Conservation (phyloP, 73 alveolate genomes). For the Paramecium tetraurelia region DNA sequence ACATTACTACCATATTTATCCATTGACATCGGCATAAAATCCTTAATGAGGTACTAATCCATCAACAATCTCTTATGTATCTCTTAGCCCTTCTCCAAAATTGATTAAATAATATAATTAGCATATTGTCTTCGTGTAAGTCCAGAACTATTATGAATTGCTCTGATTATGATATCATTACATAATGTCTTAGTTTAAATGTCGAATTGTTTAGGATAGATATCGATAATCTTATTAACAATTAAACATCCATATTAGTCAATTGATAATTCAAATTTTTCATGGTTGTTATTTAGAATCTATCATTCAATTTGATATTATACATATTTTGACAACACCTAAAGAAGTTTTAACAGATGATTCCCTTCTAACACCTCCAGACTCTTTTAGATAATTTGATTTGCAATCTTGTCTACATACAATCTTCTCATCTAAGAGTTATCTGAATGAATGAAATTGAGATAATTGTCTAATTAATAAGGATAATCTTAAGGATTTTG, state of each 20-base stretch:
- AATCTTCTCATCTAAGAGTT: background rate
- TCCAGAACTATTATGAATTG: slow-evolving; percentile 37
- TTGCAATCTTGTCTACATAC: slow-evolving; percentile 28
- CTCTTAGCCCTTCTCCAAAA: slow-evolving; percentile 51
- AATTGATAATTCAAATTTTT: slow-evolving; percentile 39
- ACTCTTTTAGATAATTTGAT: slow-evolving; percentile 38
- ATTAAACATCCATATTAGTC: slow-evolving; percentile 59
- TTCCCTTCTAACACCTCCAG: slow-evolving; percentile 48
- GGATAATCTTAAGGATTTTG: background rate
- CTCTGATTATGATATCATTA: slow-evolving; percentile 35
- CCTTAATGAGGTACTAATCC: slow-evolving; percentile 6
- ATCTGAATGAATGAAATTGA: background rate
- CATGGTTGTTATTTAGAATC: background rate
- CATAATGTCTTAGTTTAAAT: background rate
- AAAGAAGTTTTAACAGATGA: background rate
- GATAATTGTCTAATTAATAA: background rate
- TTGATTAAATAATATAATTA: slow-evolving; percentile 33
- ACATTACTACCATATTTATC: slow-evolving; percentile 62
- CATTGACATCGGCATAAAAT: slow-evolving; percentile 47
- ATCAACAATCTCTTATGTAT: slow-evolving; percentile 39
- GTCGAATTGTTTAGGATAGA: background rate
- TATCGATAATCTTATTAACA: slow-evolving; percentile 43
- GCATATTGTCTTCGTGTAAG: slow-evolving; percentile 56
- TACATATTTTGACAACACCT: slow-evolving; percentile 8
- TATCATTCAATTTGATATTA: background rate